Conservation (phyloP, 768 basidiomycete species). For the Pisolithus marmoratus region DNA sequence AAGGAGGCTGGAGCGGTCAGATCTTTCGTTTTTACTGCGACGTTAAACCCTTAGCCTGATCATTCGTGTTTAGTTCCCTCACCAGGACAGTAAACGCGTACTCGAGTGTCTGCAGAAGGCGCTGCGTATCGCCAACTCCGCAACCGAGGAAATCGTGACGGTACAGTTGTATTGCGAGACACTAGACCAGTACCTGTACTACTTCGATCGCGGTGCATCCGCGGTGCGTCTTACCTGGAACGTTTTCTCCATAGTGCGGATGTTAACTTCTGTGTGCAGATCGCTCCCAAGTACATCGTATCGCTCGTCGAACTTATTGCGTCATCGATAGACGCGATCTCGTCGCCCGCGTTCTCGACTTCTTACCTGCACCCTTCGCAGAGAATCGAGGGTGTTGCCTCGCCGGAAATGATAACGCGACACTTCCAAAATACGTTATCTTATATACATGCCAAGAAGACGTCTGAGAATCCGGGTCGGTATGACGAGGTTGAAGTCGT, state of each 20-base stretch:
- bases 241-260: background rate
- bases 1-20: conserved; percentile 51
- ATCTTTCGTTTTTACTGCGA: conserved; percentile 1
- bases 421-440: conserved; percentile 90
- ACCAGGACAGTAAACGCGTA: conserved; percentile 95
- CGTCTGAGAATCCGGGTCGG: conserved; percentile 30
- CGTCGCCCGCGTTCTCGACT: conserved; percentile 43
- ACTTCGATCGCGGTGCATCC: conserved; percentile 88
- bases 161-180: conserved; percentile 96
- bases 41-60: background rate
- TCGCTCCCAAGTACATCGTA: conserved; percentile 95
- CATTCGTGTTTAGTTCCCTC: conserved; percentile 52
- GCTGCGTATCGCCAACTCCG: conserved; percentile 90
- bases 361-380: conserved; percentile 81
- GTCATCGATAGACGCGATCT: conserved; percentile 87
- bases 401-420: conserved; percentile 87
- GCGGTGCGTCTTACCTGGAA: conserved; percentile 52
- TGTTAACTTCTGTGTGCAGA: conserved; percentile 36
- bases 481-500: conserved; percentile 90
- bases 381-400: conserved; percentile 86
- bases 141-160: conserved; percentile 94
- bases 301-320: conserved; percentile 94
- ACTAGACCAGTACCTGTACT: conserved; percentile 93
- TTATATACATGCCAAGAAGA: conserved; percentile 78
- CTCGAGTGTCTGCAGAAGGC: conserved; percentile 97